Base-by-base conservation (phyloP, 495 filamentous ascomycete species). In the Aspergillus olivimuriae region DNA sequence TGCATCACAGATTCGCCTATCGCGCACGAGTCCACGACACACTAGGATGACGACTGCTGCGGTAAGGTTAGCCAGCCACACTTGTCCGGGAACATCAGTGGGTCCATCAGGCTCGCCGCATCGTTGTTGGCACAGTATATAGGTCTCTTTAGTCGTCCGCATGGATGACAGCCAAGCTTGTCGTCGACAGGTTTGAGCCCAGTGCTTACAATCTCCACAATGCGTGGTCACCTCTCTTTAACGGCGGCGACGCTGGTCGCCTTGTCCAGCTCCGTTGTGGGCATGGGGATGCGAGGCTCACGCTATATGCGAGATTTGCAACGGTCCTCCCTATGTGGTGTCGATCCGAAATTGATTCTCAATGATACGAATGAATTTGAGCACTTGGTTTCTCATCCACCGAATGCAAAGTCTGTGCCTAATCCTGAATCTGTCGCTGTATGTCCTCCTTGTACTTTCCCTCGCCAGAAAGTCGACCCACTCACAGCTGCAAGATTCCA, bases 401-500 rank as follows among this genome's bases (percentile, higher is more conserved):
- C 41, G 7, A 34, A 36, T 28, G 7, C 5, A 11, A 11, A 28
- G 6, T 11, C 30, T 1, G 37, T 33, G 1, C 15, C 62, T 12
- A 18, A 39, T 4, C 37, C 52, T 1, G 48, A 66, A 47, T 58
- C 56, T 48, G 44, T 44, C 19, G 38, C 49, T 39, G 65, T 69
- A 54, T 19, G 56, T 14, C 38, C 23, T 17, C 21, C 34, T 18
- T 17, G 15, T 17, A 9, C 10, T 11, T n/a, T 12, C 7, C 1
- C 1, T 14, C 15, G 4, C 23, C 11, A 34, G 11, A n/a, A 7
- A 15, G 10, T 9, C 17, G 4, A 28, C 11, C 4, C 4, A 26
- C 12, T 3, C 20, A 1, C 38, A n/a, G n/a, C n/a, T n/a, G n/a
- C n/a, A n/a, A 72, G 68, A 55, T 76, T 12, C 72, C 73, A 2